Base-by-base conservation (phyloP, 805 yeast genomes). In the Clavispora santaluciae region DNA sequence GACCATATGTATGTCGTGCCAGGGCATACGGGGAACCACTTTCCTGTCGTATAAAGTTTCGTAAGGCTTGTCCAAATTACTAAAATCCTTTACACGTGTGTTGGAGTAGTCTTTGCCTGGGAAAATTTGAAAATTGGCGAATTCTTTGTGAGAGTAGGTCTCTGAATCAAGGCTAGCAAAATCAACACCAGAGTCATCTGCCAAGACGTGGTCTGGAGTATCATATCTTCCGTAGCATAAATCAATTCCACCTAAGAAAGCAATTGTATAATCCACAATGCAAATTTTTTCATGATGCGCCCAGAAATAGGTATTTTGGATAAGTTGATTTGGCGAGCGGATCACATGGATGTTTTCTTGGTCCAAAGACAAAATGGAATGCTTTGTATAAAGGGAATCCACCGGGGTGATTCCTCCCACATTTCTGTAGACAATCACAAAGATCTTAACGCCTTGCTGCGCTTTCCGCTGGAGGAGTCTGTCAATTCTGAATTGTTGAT, bases 1-100 rank as follows among this genome's bases (percentile, higher is more conserved):
- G 66, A 89, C 80, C 95, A 90, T 93, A 51, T 93, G 98, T 28
- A 93, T 87, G 72, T 93, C 99, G 62, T 93, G 99, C 99, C 99
- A 93, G 8, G 99, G 99, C 99, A 93, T 93, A 53, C 99, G 77
- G 2, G 99, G 98, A 16, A 78, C 74, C 15, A 61, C 61, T 12
- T 75, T 69, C 45, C 99, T 75, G 60, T 93, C 95, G 56, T 88
- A 88, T 93, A 91, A 84, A 17, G 87, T 86, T 38, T 87, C 95
- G 55, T 82, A 88, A 2, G 99, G 98, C 51, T 81, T 79, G 48
- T 89, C 87, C 43, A 93, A 71, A 3, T 75, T 82, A 55, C 60
- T 76, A 59, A 93, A 93, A 60, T 93, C 99, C 54, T 83, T 83
- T 12, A 86, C 88, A 49, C 99, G 76, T 3, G 99, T 96, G 59